These are phyloP conservation scores for Calamus simplicifolius DNA, from an alignment of 176 grass and related monocot genomes.

Conservation along the genomic window DNA sequence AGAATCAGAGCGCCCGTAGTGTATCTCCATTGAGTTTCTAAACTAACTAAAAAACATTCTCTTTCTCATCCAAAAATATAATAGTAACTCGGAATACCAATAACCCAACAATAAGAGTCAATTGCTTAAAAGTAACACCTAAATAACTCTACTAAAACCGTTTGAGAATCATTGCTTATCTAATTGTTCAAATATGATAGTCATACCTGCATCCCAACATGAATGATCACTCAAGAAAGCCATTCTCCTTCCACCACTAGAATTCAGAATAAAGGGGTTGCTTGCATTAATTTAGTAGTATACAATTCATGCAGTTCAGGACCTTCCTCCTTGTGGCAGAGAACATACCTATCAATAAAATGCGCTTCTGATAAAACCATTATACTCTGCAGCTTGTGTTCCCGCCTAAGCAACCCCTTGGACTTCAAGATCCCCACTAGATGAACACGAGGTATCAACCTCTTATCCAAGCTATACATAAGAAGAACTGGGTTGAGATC, in stretches of 20 bases:
- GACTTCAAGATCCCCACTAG: slow-evolving; percentile 20
- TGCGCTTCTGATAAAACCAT: neutral
- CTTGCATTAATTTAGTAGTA: slow-evolving; percentile 1
- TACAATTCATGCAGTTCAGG: slow-evolving; percentile 31
- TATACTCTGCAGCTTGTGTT: neutral
- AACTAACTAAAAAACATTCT: no score
- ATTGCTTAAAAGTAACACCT: no score
- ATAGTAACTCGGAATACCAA: no score
- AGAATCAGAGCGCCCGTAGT: no score
- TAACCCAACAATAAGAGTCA: no score
- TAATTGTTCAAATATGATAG: no score
- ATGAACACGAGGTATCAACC: slow-evolving; percentile 31
- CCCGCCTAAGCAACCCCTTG: slow-evolving; percentile 16
- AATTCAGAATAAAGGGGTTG: neutral
- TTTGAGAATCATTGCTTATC: no score
- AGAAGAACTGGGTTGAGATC: slow-evolving; percentile 23
- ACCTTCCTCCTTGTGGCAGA: slow-evolving; percentile 18
- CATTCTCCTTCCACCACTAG: neutral
- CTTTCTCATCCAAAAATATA: no score
- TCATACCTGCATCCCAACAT: no score
- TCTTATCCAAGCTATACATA: slow-evolving; percentile 34
- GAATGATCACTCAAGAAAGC: neutral
- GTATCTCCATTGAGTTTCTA: no score
- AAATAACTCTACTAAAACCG: no score
- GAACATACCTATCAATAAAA: slow-evolving; percentile 33